Base-by-base conservation (phyloP, 2,329 filamentous ascomycete genomes). In the Calonectria ilicicola region DNA sequence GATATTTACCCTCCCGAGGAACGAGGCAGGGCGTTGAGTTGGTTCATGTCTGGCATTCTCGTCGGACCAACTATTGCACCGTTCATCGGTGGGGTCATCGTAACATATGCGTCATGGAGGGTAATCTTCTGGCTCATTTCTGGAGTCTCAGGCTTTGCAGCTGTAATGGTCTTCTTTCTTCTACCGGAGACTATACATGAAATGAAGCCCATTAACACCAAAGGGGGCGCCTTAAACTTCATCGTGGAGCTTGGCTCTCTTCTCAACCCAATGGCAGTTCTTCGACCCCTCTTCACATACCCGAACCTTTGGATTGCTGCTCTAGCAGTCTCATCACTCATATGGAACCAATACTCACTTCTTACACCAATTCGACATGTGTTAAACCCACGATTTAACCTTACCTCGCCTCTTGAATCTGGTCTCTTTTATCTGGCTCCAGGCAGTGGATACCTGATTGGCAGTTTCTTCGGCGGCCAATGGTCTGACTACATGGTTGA, bases 301-400 rank as follows among this genome's bases (percentile, higher is more conserved):
- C 92, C 92, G 0, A 94, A 94, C 75, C 85, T 94, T 1, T 84
- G 92, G 47, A 84, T 90, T 73, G 86, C 87, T 23, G 90, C 88
- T 1, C 78, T 93, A 2, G 91, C 91, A 1, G 89, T 89, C 15
- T 89, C 88, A 2, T 86, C 88, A 21, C 85, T 94, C 0, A 89
- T 94, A 17, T 94, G 91, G 91, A 94, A 94, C 81, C 93, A 93
- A 84, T 94, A 94, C 82, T 88, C 87, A 3, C 87, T 94, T 1
- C 86, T 93, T 9, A 93, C 91, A 0, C 91, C 90, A 0, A 93
- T 94, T 72, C 90, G 92, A 29, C 93, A 93, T 77, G 90, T 94
- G 15, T 86, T 94, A 21, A 94, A 94, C 77, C 92, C 93, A 0
- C 90, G 93, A 67, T 94, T 94, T 84, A 79, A 90, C 66, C 87